Conservation (phyloP, 148 eudicot genomes). For the Rhododendron williamsianum region DNA sequence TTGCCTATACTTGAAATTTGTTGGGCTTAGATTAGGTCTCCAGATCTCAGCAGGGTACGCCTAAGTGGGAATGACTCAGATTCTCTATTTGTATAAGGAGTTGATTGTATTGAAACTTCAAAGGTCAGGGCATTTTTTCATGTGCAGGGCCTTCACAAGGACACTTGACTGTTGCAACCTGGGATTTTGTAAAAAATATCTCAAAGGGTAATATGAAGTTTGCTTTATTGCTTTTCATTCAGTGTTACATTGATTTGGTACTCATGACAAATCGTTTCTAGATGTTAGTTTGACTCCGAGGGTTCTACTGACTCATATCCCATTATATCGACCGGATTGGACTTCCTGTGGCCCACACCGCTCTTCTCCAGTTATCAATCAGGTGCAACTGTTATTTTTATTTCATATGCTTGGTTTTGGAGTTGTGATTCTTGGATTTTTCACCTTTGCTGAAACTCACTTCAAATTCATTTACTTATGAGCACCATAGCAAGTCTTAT, state of each 20-base stretch:
- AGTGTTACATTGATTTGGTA: slow-evolving; percentile 1
- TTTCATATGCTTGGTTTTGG: not conserved
- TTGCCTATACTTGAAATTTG: not conserved
- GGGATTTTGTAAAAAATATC: slow-evolving; percentile 60
- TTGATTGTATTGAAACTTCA: not conserved
- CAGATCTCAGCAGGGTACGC: not conserved
- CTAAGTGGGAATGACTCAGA: not conserved
- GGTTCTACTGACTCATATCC: slow-evolving; percentile 86
- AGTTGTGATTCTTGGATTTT: not conserved
- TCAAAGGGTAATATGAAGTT: slow-evolving; percentile 44
- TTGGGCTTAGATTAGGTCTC: not conserved
- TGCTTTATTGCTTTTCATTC: slow-evolving; percentile 7
- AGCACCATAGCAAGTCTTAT: not conserved
- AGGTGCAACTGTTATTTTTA: slow-evolving; percentile 38
- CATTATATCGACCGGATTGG: slow-evolving; percentile 77
- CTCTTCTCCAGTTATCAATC: slow-evolving; percentile 69
- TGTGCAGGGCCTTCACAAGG: slow-evolving; percentile 49
- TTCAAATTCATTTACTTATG: not conserved
- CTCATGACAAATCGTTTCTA: slow-evolving; percentile 14
- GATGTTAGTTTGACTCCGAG: slow-evolving; percentile 46
- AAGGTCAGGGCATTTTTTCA: not conserved
- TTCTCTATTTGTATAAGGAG: not conserved
- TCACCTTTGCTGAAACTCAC: not conserved
- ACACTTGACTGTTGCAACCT: slow-evolving; percentile 40
- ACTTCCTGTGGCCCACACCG: slow-evolving; percentile 87